Conservation (phyloP, 495 filamentous ascomycete species). For the Glonium stellatum region DNA sequence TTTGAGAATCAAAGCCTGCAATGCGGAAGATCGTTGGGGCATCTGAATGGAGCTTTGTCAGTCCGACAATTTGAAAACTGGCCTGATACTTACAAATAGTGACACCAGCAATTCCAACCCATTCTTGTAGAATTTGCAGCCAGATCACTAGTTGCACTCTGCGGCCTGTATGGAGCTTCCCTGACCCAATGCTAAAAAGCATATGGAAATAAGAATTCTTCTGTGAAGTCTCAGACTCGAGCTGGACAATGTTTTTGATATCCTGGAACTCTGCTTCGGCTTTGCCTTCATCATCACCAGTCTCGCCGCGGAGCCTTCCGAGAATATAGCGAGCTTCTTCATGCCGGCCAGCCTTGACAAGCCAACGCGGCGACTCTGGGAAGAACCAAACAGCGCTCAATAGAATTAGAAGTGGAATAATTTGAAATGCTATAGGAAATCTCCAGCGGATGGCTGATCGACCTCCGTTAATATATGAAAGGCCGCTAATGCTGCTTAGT, state of each 20-base stretch:
- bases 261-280: conserved; percentile 59
- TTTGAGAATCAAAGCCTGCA: conserved; percentile 53
- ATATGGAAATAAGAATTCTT: conserved; percentile 53
- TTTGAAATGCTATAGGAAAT: conserved; percentile 68
- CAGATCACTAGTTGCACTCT: conserved; percentile 64
- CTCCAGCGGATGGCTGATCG: conserved; percentile 55
- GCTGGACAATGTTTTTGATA: conserved; percentile 51
- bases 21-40: conserved; percentile 62
- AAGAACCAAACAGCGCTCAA: conserved; percentile 25
- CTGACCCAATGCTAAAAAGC: conserved; percentile 56
- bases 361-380: conserved; percentile 30
- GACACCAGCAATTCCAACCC: conserved; percentile 65
- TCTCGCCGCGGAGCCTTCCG: conserved; percentile 52
- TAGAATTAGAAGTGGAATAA: conserved; percentile 54
- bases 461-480: conserved; percentile 52
- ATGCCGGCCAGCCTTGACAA: conserved; percentile 29
- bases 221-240: conserved; percentile 47
- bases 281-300: conserved; percentile 41
- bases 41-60: conserved; percentile 9
- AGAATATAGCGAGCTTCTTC: conserved; percentile 51
- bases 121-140: conserved; percentile 68
- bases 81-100: conserved; percentile 44
- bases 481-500: conserved; percentile 35
- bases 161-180: conserved; percentile 57
- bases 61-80: too few species aligned